These are phyloP conservation scores for Podila epicladia DNA, from an alignment of 192 early-diverging fungal genomes.

Conservation along the genomic window DNA sequence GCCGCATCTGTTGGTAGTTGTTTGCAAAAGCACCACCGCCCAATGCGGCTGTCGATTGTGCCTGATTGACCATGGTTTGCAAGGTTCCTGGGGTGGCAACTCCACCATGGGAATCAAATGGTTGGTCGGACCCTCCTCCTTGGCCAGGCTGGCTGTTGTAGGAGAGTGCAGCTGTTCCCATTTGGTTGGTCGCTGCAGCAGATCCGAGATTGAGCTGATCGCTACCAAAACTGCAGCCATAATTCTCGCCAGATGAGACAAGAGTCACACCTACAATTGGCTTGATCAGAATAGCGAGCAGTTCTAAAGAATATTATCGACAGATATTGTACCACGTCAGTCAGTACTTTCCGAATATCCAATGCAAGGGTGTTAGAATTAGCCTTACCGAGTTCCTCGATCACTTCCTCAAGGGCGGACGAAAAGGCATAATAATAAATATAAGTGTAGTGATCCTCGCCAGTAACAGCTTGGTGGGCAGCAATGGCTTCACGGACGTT, in stretches of 20 bases:
- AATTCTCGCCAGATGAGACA: slow-evolving; percentile 1
- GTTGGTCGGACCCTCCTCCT: neutral
- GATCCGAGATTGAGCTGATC: slow-evolving; percentile 16
- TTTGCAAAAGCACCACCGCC: slow-evolving; percentile 14
- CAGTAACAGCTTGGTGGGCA: slow-evolving; percentile 28
- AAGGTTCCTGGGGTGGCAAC: neutral
- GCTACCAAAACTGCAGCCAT: neutral
- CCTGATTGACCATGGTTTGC: slow-evolving; percentile 21
- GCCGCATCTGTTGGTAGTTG: slow-evolving; percentile 7
- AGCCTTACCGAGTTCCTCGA: slow-evolving; percentile 44
- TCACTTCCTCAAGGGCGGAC: slow-evolving; percentile 46
- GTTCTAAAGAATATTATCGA: slow-evolving; percentile 7
- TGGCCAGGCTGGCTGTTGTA: neutral
- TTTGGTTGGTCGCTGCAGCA: slow-evolving; percentile 5
- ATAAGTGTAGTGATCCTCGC: slow-evolving; percentile 48
- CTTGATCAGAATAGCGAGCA: slow-evolving; percentile 45
- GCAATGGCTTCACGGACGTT: slow-evolving; percentile 41
- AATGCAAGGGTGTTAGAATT: neutral
- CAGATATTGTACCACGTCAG: neutral
- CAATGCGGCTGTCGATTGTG: slow-evolving; percentile 4
- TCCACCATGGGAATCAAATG: neutral
- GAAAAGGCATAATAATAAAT: slow-evolving; percentile 50
- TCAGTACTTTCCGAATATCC: neutral
- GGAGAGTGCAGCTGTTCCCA: neutral
- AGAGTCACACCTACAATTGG: slow-evolving; percentile 40